Evolutionary conservation across 2,329 filamentous ascomycete species (phyloP).

Genomic region (Ophiocordyceps camponoti-saundersi): DNA sequence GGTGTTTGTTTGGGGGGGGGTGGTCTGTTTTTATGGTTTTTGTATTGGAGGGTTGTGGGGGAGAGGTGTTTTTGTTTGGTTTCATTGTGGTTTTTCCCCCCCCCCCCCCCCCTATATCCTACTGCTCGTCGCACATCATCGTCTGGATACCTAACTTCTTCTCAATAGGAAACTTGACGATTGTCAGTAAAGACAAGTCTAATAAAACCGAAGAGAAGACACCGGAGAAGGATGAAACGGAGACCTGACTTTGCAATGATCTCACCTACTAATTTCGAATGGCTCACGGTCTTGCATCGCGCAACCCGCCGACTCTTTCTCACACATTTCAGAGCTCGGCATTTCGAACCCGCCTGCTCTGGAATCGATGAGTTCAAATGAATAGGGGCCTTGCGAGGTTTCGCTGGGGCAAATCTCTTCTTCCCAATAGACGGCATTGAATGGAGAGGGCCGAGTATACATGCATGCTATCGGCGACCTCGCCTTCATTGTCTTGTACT

Average conservation of each 20-base stretch:
- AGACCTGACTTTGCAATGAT: too few species aligned
- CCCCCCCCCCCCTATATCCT: too few species aligned
- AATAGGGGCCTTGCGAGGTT: not conserved
- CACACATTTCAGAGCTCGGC: not conserved
- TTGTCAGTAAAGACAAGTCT: too few species aligned
- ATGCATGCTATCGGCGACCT: not conserved
- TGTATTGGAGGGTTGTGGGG: too few species aligned
- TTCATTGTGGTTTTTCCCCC: too few species aligned
- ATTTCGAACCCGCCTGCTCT: not conserved
- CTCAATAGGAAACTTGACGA: too few species aligned
- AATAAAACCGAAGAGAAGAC: not conserved
- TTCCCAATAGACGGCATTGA: not conserved
- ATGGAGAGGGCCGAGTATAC: not conserved
- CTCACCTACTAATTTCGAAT: not conserved
- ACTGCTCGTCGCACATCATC: too few species aligned
- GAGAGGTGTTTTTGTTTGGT: too few species aligned
- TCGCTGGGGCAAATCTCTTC: not conserved
- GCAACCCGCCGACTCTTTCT: not conserved
- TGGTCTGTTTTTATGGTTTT: too few species aligned
- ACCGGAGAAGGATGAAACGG: too few species aligned
- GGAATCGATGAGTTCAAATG: not conserved
- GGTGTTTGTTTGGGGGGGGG: too few species aligned
- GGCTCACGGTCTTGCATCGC: not conserved
- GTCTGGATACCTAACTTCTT: too few species aligned
- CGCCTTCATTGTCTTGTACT: not conserved